These are phyloP conservation scores for Coemansia sp. DNA, from an alignment of 192 early-diverging fungal genomes.

Conservation along the genomic window DNA sequence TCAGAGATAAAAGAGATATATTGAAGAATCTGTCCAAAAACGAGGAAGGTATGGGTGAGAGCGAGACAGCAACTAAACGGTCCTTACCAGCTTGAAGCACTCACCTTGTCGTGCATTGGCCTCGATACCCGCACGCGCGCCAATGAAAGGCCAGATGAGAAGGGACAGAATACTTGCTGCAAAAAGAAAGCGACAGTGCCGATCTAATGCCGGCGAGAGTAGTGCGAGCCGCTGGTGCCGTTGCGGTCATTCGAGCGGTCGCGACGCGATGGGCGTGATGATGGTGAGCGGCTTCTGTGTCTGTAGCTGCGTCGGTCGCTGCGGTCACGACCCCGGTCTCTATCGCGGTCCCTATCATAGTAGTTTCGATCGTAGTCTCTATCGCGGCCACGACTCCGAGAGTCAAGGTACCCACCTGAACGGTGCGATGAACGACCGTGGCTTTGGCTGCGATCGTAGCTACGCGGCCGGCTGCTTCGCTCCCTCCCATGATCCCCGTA, in stretches of 20 bases:
- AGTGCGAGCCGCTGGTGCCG: conserved; percentile 19
- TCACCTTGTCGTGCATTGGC: no score
- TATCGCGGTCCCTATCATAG: conserved; percentile 3
- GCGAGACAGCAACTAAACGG: no score
- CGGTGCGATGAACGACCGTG: no score
- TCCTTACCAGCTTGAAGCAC: no score
- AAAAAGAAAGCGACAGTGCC: background rate
- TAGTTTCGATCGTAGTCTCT: conserved; percentile 14
- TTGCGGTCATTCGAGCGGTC: conserved; percentile 44
- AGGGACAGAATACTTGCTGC: no score
- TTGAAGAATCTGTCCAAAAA: no score
- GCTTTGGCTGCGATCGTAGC: conserved; percentile 4
- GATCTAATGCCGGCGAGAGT: conserved; percentile 17
- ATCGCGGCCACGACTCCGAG: background rate
- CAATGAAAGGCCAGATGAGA: no score
- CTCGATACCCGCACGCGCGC: no score
- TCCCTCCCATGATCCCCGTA: no score
- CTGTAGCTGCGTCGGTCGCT: conserved; percentile 15
- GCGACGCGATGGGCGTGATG: conserved; percentile 25
- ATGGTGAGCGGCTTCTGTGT: conserved; percentile 44
- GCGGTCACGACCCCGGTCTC: conserved; percentile 15
- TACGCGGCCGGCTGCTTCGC: no score
- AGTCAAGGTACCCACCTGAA: background rate
- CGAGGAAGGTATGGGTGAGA: no score
- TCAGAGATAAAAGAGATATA: no score